Evolutionary conservation across 306 rosid genomes (phyloP), one percentile per base, ranked within the genome.

Genomic region (Prunus mume): DNA sequence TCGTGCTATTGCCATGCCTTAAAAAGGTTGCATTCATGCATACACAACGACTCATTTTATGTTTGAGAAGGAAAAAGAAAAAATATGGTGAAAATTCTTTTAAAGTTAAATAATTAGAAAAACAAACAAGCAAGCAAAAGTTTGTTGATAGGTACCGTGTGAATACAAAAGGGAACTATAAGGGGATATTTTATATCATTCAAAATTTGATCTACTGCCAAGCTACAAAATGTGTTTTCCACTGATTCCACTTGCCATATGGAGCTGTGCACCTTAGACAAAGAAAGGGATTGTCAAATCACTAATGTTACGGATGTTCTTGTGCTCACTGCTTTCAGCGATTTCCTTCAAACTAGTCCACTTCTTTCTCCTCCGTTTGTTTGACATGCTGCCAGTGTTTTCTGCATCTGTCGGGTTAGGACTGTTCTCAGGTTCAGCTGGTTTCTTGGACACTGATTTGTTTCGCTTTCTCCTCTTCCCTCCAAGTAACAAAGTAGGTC

Each of bases 331-430:
- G n/a, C 70, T 76, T 41, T 75, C 77, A 65, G 86, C 94, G 54
- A 86, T 82, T 71, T 90, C 94, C 85, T 90, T 93, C 81, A 93
- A 91, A 83, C 94, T 86, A 18, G 91, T 86, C 96, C 98, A 91
- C 55, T 86, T 79, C 76, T 87, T 91, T 84, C 76, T 82, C 56
- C 91, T 79, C 58, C 92, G 75, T 85, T 87, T 91, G 63, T 82
- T 86, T 3, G 84, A 49, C 12, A 79, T 54, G 82, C 85, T 65
- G 17, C 3, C 72, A 19, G 80, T 51, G 71, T 83, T 85, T 10
- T 78, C 90, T n/a, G 49, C 83, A 19, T 80, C 82, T 41, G 24
- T 66, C 32, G 69, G 72, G 22, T 56, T 68, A 46, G 83, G 68
- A 57, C 57, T 51, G 76, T 47, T 77, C 52, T 80, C 79, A 17